Conservation (phyloP, 2,329 filamentous ascomycete genomes). For the Aspergillus texensis region DNA sequence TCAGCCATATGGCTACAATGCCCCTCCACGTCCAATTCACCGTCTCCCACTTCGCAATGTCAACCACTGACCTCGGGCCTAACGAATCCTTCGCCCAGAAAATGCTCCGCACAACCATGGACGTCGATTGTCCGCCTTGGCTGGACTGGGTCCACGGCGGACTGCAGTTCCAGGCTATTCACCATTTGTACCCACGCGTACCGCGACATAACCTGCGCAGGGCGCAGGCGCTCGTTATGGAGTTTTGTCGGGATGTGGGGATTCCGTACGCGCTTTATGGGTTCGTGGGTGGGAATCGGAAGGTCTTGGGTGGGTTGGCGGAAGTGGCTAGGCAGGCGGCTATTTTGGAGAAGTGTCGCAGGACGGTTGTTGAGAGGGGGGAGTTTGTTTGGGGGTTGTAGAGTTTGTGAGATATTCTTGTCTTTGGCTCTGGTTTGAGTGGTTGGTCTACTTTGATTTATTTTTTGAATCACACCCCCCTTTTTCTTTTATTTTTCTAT, state of each 20-base stretch:
- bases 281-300: constrained; percentile 76
- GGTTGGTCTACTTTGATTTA: too few species aligned
- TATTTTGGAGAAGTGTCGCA: constrained; percentile 72
- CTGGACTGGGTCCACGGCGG: constrained; percentile 86
- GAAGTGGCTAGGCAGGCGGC: constrained; percentile 75
- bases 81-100: constrained; percentile 83
- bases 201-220: constrained; percentile 78
- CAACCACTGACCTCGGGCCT: constrained; percentile 78
- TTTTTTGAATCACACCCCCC: too few species aligned
- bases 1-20: constrained; percentile 78
- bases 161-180: constrained; percentile 83
- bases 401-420: too few species aligned
- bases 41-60: constrained; percentile 91
- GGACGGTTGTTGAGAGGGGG: constrained; percentile 28
- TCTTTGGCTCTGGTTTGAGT: too few species aligned
- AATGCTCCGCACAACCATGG: constrained; percentile 90
- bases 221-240: constrained; percentile 72
- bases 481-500: too few species aligned
- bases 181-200: constrained; percentile 79
- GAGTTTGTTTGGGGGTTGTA: too few species aligned
- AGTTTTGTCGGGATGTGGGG: constrained; percentile 77
- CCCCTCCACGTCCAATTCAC: constrained; percentile 86
- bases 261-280: constrained; percentile 84
- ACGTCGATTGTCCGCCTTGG: constrained; percentile 83
- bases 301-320: constrained; percentile 71